Evolutionary conservation across 257 asterid genomes (phyloP).

Genomic region (Marsdenia floribunda): DNA sequence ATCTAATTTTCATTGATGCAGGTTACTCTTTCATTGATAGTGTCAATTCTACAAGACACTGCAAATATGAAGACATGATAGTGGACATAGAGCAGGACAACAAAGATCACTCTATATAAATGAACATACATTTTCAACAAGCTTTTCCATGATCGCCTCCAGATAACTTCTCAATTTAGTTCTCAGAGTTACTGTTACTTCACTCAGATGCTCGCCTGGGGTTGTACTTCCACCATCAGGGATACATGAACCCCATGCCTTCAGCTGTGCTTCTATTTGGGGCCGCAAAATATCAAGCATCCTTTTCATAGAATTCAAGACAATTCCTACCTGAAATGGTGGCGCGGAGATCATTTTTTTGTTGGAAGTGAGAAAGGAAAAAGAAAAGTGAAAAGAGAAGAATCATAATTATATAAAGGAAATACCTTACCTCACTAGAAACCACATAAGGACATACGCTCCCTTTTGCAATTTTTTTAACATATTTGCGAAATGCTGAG

Average conservation of each 20-base stretch:
- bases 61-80: background rate
- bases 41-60: background rate
- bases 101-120: background rate
- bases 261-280: conserved; percentile 59
- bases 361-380: background rate
- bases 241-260: conserved; percentile 79
- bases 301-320: conserved; percentile 79
- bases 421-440: conserved; percentile 46
- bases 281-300: conserved; percentile 77
- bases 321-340: conserved; percentile 66
- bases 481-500: conserved; percentile 60
- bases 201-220: conserved; percentile 81
- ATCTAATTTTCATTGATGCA: background rate
- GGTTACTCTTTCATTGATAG: background rate
- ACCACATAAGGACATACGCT: conserved; percentile 39
- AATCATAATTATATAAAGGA: background rate
- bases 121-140: conserved; percentile 69
- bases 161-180: conserved; percentile 76
- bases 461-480: conserved; percentile 78
- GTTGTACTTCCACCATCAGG: conserved; percentile 54
- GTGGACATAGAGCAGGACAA: background rate
- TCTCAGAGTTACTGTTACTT: conserved; percentile 80
- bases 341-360: background rate
- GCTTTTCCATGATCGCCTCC: conserved; percentile 77
- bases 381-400: background rate